These are phyloP conservation scores for Ceratobasidium sp. DNA, from an alignment of 1,284 basidiomycete genomes.

Conservation along the genomic window DNA sequence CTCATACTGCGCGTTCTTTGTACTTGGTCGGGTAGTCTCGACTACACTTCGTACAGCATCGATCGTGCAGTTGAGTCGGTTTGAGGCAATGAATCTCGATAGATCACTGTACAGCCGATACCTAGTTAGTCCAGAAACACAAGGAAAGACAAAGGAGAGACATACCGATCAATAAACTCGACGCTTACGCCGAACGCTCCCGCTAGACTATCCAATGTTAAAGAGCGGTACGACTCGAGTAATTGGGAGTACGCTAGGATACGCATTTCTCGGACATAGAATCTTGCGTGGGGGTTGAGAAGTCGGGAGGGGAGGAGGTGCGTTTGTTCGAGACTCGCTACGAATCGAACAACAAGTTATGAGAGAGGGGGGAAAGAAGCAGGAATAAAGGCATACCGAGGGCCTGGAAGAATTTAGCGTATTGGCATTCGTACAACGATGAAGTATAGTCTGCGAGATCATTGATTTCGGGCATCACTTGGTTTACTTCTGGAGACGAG, in stretches of 20 bases:
- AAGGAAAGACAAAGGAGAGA: constrained; percentile 49
- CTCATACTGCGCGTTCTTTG: constrained; percentile 93
- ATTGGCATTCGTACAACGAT: constrained; percentile 91
- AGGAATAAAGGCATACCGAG: constrained; percentile 74
- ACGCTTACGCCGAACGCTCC: constrained; percentile 92
- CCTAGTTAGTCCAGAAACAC: not conserved
- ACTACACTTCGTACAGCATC: constrained; percentile 96
- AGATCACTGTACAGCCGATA: constrained; percentile 74
- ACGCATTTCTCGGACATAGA: constrained; percentile 96
- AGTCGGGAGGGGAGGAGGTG: constrained; percentile 90
- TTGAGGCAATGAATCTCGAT: constrained; percentile 92
- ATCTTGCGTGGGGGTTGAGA: constrained; percentile 89
- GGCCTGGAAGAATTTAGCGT: constrained; percentile 93
- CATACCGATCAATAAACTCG: constrained; percentile 89
- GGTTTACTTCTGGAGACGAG: constrained; percentile 77
- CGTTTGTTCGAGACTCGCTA: constrained; percentile 89
- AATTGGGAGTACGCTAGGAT: constrained; percentile 95
- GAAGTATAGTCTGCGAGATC: constrained; percentile 64
- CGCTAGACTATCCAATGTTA: constrained; percentile 90
- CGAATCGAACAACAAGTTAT: not conserved
- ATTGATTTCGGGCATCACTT: constrained; percentile 69
- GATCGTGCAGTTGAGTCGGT: constrained; percentile 91
- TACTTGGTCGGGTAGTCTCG: constrained; percentile 89
- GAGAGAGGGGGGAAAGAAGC: not conserved
- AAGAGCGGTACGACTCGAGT: constrained; percentile 90